These are phyloP conservation scores for Symbiodinium natans DNA, from an alignment of 73 alveolate genomes.

Conservation along the genomic window DNA sequence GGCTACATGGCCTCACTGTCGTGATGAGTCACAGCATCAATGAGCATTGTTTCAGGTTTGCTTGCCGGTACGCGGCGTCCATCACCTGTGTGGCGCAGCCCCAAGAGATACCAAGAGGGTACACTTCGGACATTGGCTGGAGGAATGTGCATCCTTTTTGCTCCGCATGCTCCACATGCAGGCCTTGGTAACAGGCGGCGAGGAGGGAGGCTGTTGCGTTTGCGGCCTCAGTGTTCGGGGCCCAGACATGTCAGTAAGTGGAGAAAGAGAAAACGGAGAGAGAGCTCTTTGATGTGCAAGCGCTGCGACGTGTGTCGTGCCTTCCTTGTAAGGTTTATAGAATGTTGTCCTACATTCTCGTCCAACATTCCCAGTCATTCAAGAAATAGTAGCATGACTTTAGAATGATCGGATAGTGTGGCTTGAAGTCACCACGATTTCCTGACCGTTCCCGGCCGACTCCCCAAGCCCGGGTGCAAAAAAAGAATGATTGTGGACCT, in stretches of 20 bases:
- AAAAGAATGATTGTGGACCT: too few species aligned
- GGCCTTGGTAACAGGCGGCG: slow-evolving; percentile 14
- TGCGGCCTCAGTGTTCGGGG: slow-evolving; percentile 45
- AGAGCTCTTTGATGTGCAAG: not conserved
- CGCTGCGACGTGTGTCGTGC: not conserved
- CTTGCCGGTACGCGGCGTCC: slow-evolving; percentile 56
- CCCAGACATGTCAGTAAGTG: not conserved
- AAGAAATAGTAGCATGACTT: too few species aligned
- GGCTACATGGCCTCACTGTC: not conserved
- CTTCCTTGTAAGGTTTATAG: not conserved
- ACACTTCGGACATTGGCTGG: not conserved
- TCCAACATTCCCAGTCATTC: too few species aligned
- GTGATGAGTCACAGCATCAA: not conserved
- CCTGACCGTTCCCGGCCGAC: too few species aligned
- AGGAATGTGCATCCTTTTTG: not conserved
- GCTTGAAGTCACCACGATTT: too few species aligned
- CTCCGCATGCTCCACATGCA: not conserved
- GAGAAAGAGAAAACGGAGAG: not conserved
- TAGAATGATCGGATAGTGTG: too few species aligned
- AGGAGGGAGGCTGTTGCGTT: slow-evolving; percentile 49
- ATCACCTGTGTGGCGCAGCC: slow-evolving; percentile 21
- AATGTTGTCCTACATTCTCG: too few species aligned
- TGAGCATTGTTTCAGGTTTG: slow-evolving; percentile 51
- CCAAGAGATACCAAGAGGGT: not conserved
- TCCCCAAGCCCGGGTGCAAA: too few species aligned